Conservation (phyloP, 2,329 filamentous ascomycete species). For the Chlorencoelia australis region DNA sequence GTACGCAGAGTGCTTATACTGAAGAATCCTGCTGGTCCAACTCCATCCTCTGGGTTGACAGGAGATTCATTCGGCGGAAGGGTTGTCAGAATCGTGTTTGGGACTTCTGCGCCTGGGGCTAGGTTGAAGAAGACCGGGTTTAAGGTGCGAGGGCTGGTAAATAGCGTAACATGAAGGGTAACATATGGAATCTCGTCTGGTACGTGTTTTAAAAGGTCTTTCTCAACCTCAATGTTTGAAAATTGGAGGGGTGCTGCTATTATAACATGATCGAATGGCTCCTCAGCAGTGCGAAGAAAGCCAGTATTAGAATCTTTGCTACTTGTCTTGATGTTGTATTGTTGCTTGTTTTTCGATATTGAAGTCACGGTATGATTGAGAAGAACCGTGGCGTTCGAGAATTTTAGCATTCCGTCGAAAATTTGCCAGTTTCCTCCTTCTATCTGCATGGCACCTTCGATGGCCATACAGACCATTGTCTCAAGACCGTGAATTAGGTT, state of each 20-base stretch:
- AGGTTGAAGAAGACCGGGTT: constrained; percentile 65
- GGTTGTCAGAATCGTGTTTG: constrained; percentile 74
- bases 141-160: constrained; percentile 68
- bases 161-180: constrained; percentile 78
- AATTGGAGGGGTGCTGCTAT: constrained; percentile 80
- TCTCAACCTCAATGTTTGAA: constrained; percentile 53
- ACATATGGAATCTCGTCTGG: constrained; percentile 82
- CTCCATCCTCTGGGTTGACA: constrained; percentile 42
- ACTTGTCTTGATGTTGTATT: constrained; percentile 36
- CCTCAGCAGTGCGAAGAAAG: constrained; percentile 11
- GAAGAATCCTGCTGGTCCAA: constrained; percentile 72
- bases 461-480: constrained; percentile 81
- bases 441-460: constrained; percentile 71
- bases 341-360: constrained; percentile 42
- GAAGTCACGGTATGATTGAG: constrained; percentile 59
- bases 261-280: constrained; percentile 65
- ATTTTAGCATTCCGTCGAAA: constrained; percentile 69
- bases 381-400: constrained; percentile 48
- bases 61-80: constrained; percentile 46
- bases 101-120: constrained; percentile 44
- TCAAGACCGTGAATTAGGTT: constrained; percentile 80
- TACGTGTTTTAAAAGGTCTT: constrained; percentile 54
- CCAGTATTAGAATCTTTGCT: constrained; percentile 8
- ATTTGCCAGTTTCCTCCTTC: constrained; percentile 89
- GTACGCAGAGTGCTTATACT: constrained; percentile 66